phyloP scores from a whole-genome alignment of 1,284 basidiomycete genomes.

The Pyrrhoderma lamaoense region DNA sequence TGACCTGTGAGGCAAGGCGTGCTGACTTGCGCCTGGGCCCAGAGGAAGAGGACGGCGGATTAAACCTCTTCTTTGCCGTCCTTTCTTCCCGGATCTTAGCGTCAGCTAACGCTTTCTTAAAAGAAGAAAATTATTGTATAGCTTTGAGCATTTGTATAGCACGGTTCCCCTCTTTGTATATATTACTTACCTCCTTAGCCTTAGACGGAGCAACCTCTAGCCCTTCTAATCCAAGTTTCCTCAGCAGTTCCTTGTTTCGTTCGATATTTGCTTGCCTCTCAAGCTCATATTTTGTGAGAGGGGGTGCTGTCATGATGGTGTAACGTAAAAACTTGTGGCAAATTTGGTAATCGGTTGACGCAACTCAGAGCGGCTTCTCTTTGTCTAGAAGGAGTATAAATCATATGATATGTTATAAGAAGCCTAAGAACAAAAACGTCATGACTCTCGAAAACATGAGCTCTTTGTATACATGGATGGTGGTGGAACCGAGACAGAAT shows the following conservation, averaged over 20 bases:
- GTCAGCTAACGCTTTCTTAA: neutral
- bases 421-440: neutral
- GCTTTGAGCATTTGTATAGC: no score
- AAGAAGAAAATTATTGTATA: neutral
- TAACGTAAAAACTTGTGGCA: no score
- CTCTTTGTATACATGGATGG: no score
- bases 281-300: slow-evolving; percentile 24
- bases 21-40: slow-evolving; percentile 13
- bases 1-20: slow-evolving; percentile 3
- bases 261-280: slow-evolving; percentile 30
- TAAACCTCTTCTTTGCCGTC: slow-evolving; percentile 18
- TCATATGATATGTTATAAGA: neutral
- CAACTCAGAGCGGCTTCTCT: no score
- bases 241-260: slow-evolving; percentile 25
- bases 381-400: neutral
- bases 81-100: neutral
- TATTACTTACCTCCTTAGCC: neutral
- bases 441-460: no score
- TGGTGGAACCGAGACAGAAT: no score
- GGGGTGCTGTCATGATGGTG: slow-evolving; percentile 12
- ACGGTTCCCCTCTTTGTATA: neutral
- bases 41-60: slow-evolving; percentile 22
- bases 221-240: slow-evolving; percentile 18
- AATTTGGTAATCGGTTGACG: no score
- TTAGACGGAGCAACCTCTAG: slow-evolving; percentile 9